Evolutionary conservation across 2,329 filamentous ascomycete species (phyloP).

Genomic region (Nemania diffusa): DNA sequence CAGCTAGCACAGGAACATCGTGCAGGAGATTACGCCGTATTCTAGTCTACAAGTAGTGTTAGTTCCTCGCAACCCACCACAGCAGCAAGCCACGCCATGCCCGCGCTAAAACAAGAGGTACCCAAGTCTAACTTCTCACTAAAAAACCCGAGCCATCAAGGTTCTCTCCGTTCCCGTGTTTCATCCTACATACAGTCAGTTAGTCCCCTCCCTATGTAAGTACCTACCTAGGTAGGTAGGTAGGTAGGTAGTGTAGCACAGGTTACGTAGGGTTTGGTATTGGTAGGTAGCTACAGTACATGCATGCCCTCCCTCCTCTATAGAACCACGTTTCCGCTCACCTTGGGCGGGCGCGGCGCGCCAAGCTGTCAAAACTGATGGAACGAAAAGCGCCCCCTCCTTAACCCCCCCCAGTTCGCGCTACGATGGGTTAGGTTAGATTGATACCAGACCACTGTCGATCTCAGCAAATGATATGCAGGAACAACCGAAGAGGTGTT

Average conservation of each 20-base stretch:
- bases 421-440: neutral
- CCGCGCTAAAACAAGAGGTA: neutral
- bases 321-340: constrained; percentile 2
- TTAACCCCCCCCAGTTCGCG: neutral
- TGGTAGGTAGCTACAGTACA: too few relatives aligned
- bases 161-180: neutral
- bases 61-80: neutral
- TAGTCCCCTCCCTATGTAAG: neutral
- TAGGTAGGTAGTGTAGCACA: too few relatives aligned
- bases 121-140: neutral
- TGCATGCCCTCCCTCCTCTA: neutral
- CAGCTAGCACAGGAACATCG: neutral
- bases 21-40: neutral
- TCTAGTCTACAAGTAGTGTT: neutral
- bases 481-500: neutral
- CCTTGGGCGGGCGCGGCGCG: neutral
- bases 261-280: too few relatives aligned
- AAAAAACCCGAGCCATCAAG: neutral
- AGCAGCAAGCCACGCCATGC: neutral
- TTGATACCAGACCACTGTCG: neutral
- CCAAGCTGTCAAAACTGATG: neutral
- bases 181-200: neutral
- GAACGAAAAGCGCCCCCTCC: neutral
- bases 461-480: constrained; percentile 3
- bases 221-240: neutral